phyloP scores from a whole-genome alignment of 768 basidiomycete species.

The Lentinula edodes region DNA sequence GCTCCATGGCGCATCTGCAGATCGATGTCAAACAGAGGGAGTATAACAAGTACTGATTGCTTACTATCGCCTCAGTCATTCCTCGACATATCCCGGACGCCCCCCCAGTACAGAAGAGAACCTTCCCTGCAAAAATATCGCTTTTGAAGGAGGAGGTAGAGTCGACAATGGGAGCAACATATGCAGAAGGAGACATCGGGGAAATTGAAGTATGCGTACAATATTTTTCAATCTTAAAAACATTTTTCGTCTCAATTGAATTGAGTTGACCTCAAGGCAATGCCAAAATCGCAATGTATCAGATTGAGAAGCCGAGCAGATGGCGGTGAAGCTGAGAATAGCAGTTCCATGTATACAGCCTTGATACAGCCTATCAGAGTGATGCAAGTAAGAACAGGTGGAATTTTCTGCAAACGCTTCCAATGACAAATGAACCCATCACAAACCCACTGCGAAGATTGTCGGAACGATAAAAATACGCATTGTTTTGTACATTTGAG shows the following conservation, averaged over 20 bases:
- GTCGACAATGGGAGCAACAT: slow-evolving; percentile 42
- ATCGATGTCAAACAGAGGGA: not conserved
- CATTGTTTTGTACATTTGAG: too few species aligned
- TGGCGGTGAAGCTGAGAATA: too few species aligned
- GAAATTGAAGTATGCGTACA: not conserved
- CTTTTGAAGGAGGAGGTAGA: slow-evolving; percentile 66
- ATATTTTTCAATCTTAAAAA: not conserved
- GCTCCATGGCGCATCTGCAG: slow-evolving; percentile 80
- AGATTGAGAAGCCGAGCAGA: too few species aligned
- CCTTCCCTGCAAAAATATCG: slow-evolving; percentile 86
- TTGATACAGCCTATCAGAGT: not conserved
- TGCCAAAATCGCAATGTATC: too few species aligned
- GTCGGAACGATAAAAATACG: too few species aligned
- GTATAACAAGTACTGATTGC: slow-evolving; percentile 13
- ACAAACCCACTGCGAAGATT: too few species aligned
- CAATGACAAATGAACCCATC: too few species aligned
- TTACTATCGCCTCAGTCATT: slow-evolving; percentile 83
- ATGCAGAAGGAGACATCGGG: slow-evolving; percentile 34
- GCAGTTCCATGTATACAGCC: not conserved
- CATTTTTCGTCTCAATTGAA: not conserved
- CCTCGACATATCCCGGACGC: slow-evolving; percentile 89
- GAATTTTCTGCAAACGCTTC: too few species aligned
- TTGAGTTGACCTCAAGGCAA: too few species aligned
- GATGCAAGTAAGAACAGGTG: not conserved
- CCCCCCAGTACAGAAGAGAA: slow-evolving; percentile 87